phyloP scores from a whole-genome alignment of 805 yeast species.

The Lipomyces sp. region DNA sequence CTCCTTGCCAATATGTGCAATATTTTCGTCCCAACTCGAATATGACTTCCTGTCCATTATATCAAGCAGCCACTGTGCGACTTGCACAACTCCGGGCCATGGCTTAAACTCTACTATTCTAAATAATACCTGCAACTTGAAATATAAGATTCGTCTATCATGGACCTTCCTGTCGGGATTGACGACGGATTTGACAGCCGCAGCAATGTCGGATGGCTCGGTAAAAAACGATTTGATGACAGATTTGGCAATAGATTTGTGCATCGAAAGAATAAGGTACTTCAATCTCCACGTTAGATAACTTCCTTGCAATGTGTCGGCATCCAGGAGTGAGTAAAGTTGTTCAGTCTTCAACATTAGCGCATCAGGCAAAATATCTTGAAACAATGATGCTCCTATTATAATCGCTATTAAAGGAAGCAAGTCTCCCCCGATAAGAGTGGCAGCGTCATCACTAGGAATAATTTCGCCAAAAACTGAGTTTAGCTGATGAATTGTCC shows the following conservation, averaged over 20 bases:
- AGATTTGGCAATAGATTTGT: slow-evolving; percentile 6
- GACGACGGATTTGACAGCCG: slow-evolving; percentile 3
- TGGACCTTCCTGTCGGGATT: slow-evolving; percentile 11
- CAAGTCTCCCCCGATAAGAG: slow-evolving; percentile 3
- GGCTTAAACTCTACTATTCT: slow-evolving; percentile 20
- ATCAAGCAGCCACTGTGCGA: slow-evolving; percentile 5
- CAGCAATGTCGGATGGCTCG: neutral
- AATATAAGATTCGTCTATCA: slow-evolving; percentile 11
- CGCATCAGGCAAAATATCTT: slow-evolving; percentile 3
- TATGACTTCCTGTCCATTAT: neutral
- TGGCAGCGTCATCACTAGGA: neutral
- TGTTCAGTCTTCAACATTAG: neutral
- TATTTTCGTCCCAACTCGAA: slow-evolving; percentile 13
- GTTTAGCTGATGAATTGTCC: slow-evolving; percentile 16
- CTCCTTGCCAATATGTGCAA: neutral
- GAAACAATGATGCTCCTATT: slow-evolving; percentile 11
- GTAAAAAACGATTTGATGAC: neutral
- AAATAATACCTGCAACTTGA: slow-evolving; percentile 15
- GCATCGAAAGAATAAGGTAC: slow-evolving; percentile 21
- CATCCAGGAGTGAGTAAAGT: neutral
- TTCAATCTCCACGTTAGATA: slow-evolving; percentile 24
- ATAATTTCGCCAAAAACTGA: neutral
- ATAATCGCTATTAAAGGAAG: slow-evolving; percentile 13
- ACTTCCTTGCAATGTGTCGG: neutral
- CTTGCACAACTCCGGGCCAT: slow-evolving; percentile 1